Percentiles rank a stretch among this genome's conserved stretches.
Evolutionary conservation across 768 basidiomycete genomes (phyloP).

Genomic region (Leccinum longicurvipes): DNA sequence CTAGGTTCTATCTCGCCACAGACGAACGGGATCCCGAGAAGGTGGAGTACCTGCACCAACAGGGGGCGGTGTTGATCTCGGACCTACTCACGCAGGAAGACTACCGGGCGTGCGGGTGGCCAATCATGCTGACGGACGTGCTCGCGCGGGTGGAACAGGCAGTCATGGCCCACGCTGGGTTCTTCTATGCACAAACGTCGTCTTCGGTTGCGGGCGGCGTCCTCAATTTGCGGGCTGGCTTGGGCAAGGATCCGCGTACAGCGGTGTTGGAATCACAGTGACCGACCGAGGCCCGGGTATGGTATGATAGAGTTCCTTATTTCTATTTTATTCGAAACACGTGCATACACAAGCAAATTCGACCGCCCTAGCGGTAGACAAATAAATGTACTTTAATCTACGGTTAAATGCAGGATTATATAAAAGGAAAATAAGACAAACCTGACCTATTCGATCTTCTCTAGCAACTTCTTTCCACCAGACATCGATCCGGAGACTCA

Average conservation of each 20-base stretch:
- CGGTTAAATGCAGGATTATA: too few species aligned
- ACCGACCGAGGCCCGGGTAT: background rate
- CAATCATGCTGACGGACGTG: slow-evolving; percentile 41
- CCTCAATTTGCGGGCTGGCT: slow-evolving; percentile 37
- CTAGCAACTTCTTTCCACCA: too few species aligned
- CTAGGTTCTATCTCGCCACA: too few species aligned
- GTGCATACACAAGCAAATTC: background rate
- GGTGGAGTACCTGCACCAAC: too few species aligned
- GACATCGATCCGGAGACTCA: too few species aligned
- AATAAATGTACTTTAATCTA: too few species aligned
- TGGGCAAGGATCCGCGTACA: slow-evolving; percentile 42
- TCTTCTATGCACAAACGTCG: slow-evolving; percentile 41
- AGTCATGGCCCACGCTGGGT: slow-evolving; percentile 33
- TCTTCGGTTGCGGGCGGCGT: slow-evolving; percentile 43
- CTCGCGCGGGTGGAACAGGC: slow-evolving; percentile 42
- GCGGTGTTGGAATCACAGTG: slow-evolving; percentile 36
- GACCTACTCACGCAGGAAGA: slow-evolving; percentile 29
- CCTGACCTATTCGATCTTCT: too few species aligned
- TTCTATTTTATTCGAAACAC: background rate
- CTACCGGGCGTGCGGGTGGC: slow-evolving; percentile 38
- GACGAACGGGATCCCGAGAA: too few species aligned
- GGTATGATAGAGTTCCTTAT: background rate
- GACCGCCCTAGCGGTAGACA: too few species aligned
- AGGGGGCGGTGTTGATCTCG: too few species aligned
- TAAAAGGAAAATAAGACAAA: too few species aligned